Evolutionary conservation across 2,329 filamentous ascomycete genomes (phyloP).

Genomic region (Rhytidhysteron rufulum): DNA sequence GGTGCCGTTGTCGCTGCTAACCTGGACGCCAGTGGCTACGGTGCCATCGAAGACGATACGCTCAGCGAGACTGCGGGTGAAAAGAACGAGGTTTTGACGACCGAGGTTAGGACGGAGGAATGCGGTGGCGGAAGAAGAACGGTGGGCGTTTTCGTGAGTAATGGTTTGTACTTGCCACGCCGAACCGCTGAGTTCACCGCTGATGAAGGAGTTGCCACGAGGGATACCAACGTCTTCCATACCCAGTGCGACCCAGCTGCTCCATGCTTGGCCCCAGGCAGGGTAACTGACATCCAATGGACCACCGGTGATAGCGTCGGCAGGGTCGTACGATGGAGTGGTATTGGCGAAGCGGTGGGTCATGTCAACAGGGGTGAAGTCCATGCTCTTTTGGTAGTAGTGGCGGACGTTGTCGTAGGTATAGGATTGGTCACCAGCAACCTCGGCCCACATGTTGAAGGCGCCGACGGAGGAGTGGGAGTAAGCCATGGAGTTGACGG

Average conservation of each 20-base stretch:
- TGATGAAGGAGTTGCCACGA: neutral
- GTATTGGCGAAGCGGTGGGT: slow-evolving; percentile 2
- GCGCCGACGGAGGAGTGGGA: too few relatives aligned
- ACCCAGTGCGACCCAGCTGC: neutral
- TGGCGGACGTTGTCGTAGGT: slow-evolving; percentile 11
- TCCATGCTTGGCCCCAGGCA: neutral
- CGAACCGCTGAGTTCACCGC: neutral
- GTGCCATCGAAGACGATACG: slow-evolving; percentile 25
- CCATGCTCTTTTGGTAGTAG: slow-evolving; percentile 16
- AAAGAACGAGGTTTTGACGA: slow-evolving; percentile 15
- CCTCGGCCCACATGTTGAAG: slow-evolving; percentile 14
- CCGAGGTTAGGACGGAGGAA: slow-evolving; percentile 14
- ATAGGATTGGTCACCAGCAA: slow-evolving; percentile 17
- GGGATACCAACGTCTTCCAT: neutral
- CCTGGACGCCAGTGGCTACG: slow-evolving; percentile 13
- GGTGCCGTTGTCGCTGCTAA: slow-evolving; percentile 2
- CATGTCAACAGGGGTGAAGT: slow-evolving; percentile 8
- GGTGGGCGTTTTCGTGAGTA: slow-evolving; percentile 14
- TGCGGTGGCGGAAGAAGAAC: slow-evolving; percentile 13
- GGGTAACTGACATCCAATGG: slow-evolving; percentile 1
- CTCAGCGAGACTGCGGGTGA: slow-evolving; percentile 21
- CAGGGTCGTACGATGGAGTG: neutral
- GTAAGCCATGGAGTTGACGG: too few relatives aligned
- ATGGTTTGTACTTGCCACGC: slow-evolving; percentile 18
- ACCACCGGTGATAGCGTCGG: neutral